A percentile compares a stretch with the other conserved stretches of the same genome.
These are phyloP conservation scores for Xylaria sp. DNA, from an alignment of 2,329 filamentous ascomycete genomes.

Conservation along the genomic window DNA sequence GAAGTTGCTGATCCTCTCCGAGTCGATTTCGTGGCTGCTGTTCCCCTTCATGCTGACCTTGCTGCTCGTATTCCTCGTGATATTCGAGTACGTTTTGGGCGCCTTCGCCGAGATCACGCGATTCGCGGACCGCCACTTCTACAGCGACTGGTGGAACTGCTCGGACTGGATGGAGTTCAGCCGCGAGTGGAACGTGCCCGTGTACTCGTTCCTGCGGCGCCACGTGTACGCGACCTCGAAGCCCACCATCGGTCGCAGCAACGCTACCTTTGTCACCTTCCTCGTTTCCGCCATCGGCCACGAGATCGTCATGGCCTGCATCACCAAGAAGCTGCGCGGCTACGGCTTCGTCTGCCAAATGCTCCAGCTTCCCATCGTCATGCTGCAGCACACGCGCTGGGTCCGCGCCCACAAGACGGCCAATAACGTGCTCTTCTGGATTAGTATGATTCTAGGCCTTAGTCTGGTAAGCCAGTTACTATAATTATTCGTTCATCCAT, in stretches of 20 bases:
- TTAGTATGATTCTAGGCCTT: slow-evolving; percentile 87
- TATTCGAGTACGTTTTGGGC: slow-evolving; percentile 96
- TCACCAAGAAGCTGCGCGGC: slow-evolving; percentile 94
- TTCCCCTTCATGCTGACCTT: slow-evolving; percentile 99
- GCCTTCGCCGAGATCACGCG: slow-evolving; percentile 94
- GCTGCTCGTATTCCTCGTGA: slow-evolving; percentile 94
- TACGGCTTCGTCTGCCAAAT: slow-evolving; percentile 97
- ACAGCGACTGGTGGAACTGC: slow-evolving; percentile 80
- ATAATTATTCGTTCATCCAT: background rate
- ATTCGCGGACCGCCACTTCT: slow-evolving; percentile 95
- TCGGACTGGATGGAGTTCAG: slow-evolving; percentile 96
- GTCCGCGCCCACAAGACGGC: slow-evolving; percentile 79
- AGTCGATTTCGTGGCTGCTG: slow-evolving; percentile 89
- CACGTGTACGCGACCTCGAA: slow-evolving; percentile 92
- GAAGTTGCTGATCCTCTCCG: slow-evolving; percentile 80
- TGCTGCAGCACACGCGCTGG: slow-evolving; percentile 83
- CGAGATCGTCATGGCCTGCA: slow-evolving; percentile 97
- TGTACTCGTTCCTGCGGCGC: slow-evolving; percentile 92
- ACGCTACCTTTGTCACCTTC: slow-evolving; percentile 91
- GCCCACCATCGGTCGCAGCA: slow-evolving; percentile 77
- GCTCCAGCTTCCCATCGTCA: slow-evolving; percentile 95
- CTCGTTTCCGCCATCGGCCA: slow-evolving; percentile 89
- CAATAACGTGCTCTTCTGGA: slow-evolving; percentile 93
- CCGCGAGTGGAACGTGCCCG: slow-evolving; percentile 96
- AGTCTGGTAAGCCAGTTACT: slow-evolving; percentile 70